A percentile compares a stretch with the other conserved stretches of the same genome.
These are phyloP conservation scores for Globisporangium sylvaticum DNA, from an alignment of 352 stramenopile species.

Conservation along the genomic window DNA sequence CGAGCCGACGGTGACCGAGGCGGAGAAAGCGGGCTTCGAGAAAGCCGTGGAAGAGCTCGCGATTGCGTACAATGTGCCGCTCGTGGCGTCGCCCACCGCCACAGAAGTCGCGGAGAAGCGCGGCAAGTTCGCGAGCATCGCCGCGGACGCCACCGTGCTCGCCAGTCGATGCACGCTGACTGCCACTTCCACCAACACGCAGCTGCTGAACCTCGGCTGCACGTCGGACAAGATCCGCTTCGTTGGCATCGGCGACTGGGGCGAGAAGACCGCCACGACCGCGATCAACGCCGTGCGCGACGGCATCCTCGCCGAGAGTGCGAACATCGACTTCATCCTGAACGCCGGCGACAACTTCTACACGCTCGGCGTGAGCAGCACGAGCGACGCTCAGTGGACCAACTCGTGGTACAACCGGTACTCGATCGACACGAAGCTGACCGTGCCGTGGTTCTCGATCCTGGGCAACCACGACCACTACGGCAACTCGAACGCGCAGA, in stretches of 20 bases:
- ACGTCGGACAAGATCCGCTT: constrained; percentile 26
- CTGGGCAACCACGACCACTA: constrained; percentile 44
- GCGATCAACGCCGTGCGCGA: constrained; percentile 30
- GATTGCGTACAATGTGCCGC: constrained; percentile 25
- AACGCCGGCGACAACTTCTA: constrained; percentile 47
- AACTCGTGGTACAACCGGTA: constrained; percentile 39
- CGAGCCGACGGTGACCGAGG: constrained; percentile 7
- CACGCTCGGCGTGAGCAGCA: constrained; percentile 26
- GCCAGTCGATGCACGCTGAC: constrained; percentile 24
- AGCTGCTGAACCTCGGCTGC: constrained; percentile 14
- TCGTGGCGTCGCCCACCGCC: constrained; percentile 19
- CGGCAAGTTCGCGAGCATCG: constrained; percentile 7
- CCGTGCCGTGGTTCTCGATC: constrained; percentile 38
- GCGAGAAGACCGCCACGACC: constrained; percentile 24
- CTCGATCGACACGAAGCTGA: constrained; percentile 28
- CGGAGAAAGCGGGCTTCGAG: constrained; percentile 17
- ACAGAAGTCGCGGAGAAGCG: constrained; percentile 19
- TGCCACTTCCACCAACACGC: constrained; percentile 14
- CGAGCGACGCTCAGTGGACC: constrained; percentile 26
- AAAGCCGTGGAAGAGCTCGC: constrained; percentile 23
- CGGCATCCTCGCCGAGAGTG: constrained; percentile 23
- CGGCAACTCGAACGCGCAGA: constrained; percentile 30
- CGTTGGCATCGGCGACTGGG: constrained; percentile 35
- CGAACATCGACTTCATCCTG: constrained; percentile 31
- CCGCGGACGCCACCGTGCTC: constrained; percentile 3